These are phyloP conservation scores for Fomitopsis serialis DNA, from an alignment of 768 basidiomycete species.

Conservation along the genomic window DNA sequence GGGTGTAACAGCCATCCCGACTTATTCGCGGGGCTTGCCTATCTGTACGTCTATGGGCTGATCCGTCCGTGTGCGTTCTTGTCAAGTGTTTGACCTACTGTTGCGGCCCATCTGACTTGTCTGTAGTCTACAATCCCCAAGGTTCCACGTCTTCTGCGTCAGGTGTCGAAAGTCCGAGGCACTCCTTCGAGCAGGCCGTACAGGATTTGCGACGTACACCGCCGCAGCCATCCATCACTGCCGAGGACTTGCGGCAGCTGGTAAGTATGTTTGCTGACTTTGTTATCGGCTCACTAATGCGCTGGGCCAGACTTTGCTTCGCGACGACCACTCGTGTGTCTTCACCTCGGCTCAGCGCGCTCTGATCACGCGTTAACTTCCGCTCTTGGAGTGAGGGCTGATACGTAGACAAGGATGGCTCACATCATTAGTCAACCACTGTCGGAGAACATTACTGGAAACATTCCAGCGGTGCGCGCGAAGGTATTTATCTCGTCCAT, in stretches of 20 bases:
- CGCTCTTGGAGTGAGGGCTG: background rate
- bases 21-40: background rate
- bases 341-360: background rate
- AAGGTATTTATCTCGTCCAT: background rate
- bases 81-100: no score
- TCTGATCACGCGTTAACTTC: background rate
- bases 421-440: background rate
- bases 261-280: no score
- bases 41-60: background rate
- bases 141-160: background rate
- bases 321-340: background rate
- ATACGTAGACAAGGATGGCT: background rate
- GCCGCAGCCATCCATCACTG: no score
- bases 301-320: background rate
- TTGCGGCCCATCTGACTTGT: no score
- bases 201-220: background rate
- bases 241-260: no score
- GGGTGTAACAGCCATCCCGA: background rate
- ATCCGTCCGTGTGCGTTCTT: no score
- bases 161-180: background rate
- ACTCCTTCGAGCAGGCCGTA: background rate
- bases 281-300: no score
- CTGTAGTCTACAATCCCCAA: background rate
- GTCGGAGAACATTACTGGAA: background rate
- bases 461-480: background rate